Evolutionary conservation across 768 basidiomycete genomes (phyloP).

Genomic region (Termitomyces bulborhizus): DNA sequence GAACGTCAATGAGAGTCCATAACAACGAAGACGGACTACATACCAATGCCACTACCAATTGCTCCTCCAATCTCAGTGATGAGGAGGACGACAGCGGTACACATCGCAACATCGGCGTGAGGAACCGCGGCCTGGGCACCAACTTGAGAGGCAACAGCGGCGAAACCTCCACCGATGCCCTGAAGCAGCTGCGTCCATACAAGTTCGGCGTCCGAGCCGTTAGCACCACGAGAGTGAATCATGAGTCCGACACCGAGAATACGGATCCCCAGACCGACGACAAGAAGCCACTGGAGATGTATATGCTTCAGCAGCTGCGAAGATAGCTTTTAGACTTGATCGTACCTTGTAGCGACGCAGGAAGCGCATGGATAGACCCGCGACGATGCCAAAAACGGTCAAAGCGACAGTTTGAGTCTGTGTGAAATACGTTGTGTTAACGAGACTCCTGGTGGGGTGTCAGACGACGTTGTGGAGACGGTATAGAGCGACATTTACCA

Average conservation of each 20-base stretch:
- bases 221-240: conserved; percentile 64
- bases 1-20: conserved; percentile 2
- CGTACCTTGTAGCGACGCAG: conserved; percentile 50
- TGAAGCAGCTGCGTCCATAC: conserved; percentile 68
- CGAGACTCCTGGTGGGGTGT: conserved; percentile 37
- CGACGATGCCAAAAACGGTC: conserved; percentile 58
- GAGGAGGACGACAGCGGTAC: conserved; percentile 61
- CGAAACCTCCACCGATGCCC: conserved; percentile 70
- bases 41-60: conserved; percentile 58
- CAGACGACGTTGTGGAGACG: not conserved
- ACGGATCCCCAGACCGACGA: conserved; percentile 53
- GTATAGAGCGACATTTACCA: conserved; percentile 24
- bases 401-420: conserved; percentile 53
- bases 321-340: not conserved
- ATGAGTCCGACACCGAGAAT: conserved; percentile 60
- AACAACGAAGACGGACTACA: conserved; percentile 13
- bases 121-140: conserved; percentile 61
- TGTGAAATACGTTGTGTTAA: conserved; percentile 58
- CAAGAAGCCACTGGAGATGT: conserved; percentile 33
- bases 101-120: conserved; percentile 60
- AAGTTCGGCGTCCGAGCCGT: conserved; percentile 46
- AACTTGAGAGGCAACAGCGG: conserved; percentile 49
- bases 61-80: conserved; percentile 65
- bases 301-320: not conserved
- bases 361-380: conserved; percentile 50